A percentile compares a stretch with the other conserved stretches of the same genome.
These are phyloP conservation scores for Coccomyxa subellipsoidea DNA, from an alignment of 163 green algal genomes.

Conservation along the genomic window DNA sequence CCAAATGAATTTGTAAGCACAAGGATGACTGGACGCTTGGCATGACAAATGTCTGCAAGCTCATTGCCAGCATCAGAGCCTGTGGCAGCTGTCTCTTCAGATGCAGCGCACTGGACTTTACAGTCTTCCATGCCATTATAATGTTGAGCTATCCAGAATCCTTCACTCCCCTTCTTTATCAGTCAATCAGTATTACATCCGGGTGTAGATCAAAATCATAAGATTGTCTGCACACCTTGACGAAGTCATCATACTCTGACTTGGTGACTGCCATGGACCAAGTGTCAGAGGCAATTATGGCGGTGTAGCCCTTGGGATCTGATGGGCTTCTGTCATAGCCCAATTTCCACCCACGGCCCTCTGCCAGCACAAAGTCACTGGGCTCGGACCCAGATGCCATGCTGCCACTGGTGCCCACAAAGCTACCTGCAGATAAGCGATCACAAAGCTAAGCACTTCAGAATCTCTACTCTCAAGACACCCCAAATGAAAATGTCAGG, in stretches of 20 bases:
- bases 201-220: not conserved
- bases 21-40: too few relatives aligned
- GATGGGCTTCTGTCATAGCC: slow-evolving; percentile 13
- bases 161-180: too few relatives aligned
- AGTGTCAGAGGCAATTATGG: slow-evolving; percentile 17
- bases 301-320: slow-evolving; percentile 17
- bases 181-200: too few relatives aligned
- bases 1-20: not conserved
- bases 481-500: too few relatives aligned
- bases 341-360: slow-evolving; percentile 26
- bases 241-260: slow-evolving; percentile 33
- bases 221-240: slow-evolving; percentile 13
- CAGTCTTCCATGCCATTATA: too few relatives aligned
- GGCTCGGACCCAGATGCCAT: not conserved
- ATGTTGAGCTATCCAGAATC: too few relatives aligned
- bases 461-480: too few relatives aligned
- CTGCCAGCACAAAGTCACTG: slow-evolving; percentile 16
- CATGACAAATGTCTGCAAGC: not conserved
- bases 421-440: not conserved
- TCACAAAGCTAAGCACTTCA: too few relatives aligned
- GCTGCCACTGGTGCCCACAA: not conserved
- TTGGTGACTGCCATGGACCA: slow-evolving; percentile 24
- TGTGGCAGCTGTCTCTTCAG: not conserved
- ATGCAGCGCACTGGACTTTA: too few relatives aligned
- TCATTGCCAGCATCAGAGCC: not conserved